These are phyloP conservation scores for Boletellus deceptivus DNA, from an alignment of 1,284 basidiomycete species.

Conservation along the genomic window DNA sequence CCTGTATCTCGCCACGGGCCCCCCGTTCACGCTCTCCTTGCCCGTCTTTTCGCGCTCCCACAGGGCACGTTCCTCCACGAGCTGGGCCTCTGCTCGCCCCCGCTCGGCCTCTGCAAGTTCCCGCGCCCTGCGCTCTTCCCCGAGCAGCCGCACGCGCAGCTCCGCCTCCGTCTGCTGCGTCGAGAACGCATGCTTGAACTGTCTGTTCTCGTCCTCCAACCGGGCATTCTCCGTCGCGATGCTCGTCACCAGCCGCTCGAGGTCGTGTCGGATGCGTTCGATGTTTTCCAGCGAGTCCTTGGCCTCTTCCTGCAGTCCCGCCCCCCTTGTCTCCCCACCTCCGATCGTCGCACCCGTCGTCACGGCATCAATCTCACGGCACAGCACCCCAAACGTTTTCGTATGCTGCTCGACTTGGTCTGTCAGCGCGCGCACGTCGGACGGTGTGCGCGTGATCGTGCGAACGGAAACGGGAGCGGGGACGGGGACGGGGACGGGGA, in stretches of 20 bases:
- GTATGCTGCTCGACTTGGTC: constrained; percentile 30
- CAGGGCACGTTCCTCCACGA: constrained; percentile 14
- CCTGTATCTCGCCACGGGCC: not conserved
- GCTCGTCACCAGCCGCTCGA: constrained; percentile 27
- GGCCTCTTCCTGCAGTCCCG: constrained; percentile 29
- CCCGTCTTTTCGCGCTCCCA: constrained; percentile 15
- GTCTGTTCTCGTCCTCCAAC: constrained; percentile 26
- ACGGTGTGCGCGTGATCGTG: not conserved
- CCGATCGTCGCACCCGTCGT: constrained; percentile 11
- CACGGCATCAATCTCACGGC: constrained; percentile 31
- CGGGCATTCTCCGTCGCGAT: constrained; percentile 29
- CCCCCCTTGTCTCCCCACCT: constrained; percentile 29
- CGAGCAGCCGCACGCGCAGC: constrained; percentile 7
- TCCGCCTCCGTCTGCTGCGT: constrained; percentile 14
- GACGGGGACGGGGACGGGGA: constrained; percentile 10
- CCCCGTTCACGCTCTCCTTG: not conserved
- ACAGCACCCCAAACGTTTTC: constrained; percentile 28
- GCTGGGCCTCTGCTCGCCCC: constrained; percentile 12
- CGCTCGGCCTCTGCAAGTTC: constrained; percentile 14
- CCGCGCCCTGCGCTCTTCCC: constrained; percentile 10
- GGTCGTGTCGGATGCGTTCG: constrained; percentile 22
- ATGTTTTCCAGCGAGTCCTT: constrained; percentile 28
- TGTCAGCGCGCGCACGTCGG: constrained; percentile 30
- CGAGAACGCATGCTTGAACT: constrained; percentile 4
- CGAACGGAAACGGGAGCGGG: too few species aligned